phyloP scores from a whole-genome alignment of 2,329 filamentous ascomycete genomes.

The Colletotrichum destructivum region DNA sequence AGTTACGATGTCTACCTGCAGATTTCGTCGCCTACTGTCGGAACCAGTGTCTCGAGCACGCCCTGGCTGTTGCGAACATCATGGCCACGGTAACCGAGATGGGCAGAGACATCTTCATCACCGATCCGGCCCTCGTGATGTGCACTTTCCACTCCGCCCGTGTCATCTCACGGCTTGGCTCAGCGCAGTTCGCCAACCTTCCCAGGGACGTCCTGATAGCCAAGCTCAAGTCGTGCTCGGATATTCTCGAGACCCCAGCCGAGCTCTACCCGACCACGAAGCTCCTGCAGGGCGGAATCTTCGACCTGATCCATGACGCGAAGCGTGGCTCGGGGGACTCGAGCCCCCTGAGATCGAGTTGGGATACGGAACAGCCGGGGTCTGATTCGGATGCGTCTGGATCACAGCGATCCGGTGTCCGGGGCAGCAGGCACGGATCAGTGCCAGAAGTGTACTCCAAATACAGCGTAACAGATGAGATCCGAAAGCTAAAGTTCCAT shows the following conservation, averaged over 20 bases:
- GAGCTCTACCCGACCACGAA: conserved; percentile 35
- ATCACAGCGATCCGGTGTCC: not conserved
- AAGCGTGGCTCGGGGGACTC: conserved; percentile 23
- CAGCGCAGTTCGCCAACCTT: conserved; percentile 21
- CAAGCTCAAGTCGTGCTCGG: conserved; percentile 27
- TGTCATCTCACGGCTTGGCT: conserved; percentile 31
- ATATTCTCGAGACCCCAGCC: conserved; percentile 23
- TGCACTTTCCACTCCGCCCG: conserved; percentile 39
- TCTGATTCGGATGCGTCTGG: not conserved
- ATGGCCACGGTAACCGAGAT: conserved; percentile 21
- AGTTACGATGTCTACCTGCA: conserved; percentile 4
- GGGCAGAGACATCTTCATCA: conserved; percentile 34
- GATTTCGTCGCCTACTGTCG: conserved; percentile 27
- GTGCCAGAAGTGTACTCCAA: conserved; percentile 34
- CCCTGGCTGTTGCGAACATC: conserved; percentile 31
- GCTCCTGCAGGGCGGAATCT: conserved; percentile 23
- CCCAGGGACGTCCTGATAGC: conserved; percentile 3
- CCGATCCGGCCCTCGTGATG: conserved; percentile 35
- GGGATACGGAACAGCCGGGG: conserved; percentile 24
- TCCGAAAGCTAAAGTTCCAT: conserved; percentile 33
- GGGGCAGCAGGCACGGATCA: not conserved
- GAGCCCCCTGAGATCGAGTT: conserved; percentile 24
- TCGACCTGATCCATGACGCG: conserved; percentile 35
- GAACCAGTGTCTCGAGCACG: conserved; percentile 31
- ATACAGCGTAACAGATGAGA: conserved; percentile 39